Evolutionary conservation across 768 basidiomycete genomes (phyloP).

Genomic region (Scleroderma bovista): DNA sequence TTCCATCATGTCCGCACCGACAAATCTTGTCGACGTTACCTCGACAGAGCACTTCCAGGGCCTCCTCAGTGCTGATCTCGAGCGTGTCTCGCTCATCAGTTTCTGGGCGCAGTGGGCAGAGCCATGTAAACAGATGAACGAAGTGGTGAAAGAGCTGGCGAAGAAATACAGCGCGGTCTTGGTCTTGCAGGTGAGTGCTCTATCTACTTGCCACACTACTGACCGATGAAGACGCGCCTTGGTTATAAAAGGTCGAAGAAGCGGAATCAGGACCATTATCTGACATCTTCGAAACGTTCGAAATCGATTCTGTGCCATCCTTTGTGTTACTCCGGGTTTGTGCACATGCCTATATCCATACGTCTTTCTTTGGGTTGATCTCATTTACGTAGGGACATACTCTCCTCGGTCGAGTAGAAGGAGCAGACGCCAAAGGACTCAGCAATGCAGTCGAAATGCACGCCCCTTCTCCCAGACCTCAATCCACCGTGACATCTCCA

Average conservation of each 20-base stretch:
- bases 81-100: conserved; percentile 79
- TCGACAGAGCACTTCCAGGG: conserved; percentile 71
- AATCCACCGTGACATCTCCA: no score
- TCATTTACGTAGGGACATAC: conserved; percentile 68
- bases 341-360: conserved; percentile 18
- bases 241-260: conserved; percentile 65
- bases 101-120: conserved; percentile 95
- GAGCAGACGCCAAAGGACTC: conserved; percentile 70
- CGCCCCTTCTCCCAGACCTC: conserved; percentile 23
- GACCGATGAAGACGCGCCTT: not conserved
- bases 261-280: conserved; percentile 66
- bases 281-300: conserved; percentile 90
- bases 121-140: conserved; percentile 87
- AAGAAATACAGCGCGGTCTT: conserved; percentile 63
- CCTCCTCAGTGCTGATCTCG: conserved; percentile 70
- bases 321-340: conserved; percentile 83
- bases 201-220: not conserved
- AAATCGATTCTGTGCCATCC: conserved; percentile 83
- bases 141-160: conserved; percentile 67
- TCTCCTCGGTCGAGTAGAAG: conserved; percentile 70
- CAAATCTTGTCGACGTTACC: conserved; percentile 43
- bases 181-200: conserved; percentile 59
- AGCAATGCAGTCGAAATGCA: conserved; percentile 58
- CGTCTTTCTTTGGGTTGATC: not conserved
- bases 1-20: no score